These are phyloP conservation scores for Tetrahymena elliotti DNA, from an alignment of 73 alveolate species.

Conservation along the genomic window DNA sequence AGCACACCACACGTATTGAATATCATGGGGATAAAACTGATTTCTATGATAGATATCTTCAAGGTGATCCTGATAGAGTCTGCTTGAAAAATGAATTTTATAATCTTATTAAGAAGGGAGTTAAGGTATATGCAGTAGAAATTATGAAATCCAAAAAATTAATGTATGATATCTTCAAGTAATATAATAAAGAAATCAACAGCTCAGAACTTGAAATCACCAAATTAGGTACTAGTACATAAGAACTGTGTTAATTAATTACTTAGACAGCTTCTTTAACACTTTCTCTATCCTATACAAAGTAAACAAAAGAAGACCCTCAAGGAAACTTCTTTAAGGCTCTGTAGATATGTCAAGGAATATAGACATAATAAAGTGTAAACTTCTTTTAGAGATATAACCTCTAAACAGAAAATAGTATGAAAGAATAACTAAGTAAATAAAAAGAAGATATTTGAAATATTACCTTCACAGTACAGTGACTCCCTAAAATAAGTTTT, in stretches of 20 bases:
- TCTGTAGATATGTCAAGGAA: neutral
- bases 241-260: neutral
- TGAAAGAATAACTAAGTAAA: neutral
- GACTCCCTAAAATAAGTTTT: neutral
- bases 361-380: neutral
- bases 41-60: slow-evolving; percentile 16
- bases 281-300: neutral
- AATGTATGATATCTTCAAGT: slow-evolving; percentile 35
- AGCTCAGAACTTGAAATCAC: neutral
- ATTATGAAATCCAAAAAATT: slow-evolving; percentile 18
- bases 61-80: slow-evolving; percentile 46
- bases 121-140: slow-evolving; percentile 39
- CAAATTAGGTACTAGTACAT: neutral
- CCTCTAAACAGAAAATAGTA: too few species aligned
- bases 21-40: neutral
- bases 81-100: slow-evolving; percentile 22
- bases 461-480: neutral
- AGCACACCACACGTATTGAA: slow-evolving; percentile 43
- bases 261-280: neutral
- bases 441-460: neutral
- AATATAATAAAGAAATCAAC: neutral
- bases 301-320: neutral
- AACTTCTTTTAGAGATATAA: neutral
- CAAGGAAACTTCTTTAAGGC: neutral
- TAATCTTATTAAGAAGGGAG: slow-evolving; percentile 26